Base-by-base conservation (phyloP, 129 eudicot species). In the Logfia minima region DNA sequence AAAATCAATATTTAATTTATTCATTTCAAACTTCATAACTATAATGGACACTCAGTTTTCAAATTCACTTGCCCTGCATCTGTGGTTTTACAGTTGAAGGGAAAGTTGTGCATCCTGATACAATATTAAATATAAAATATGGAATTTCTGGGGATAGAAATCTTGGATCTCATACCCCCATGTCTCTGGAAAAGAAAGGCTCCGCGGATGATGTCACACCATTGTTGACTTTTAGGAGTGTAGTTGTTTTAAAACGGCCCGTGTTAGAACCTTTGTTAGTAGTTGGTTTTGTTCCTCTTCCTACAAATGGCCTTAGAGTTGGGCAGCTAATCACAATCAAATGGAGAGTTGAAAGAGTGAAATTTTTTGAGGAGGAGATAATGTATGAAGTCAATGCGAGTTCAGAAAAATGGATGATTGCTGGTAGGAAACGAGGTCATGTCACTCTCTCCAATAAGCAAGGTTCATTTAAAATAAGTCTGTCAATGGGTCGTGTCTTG, bases 381-480 rank as follows among this genome's bases (percentile, higher is more conserved):
- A 76, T 95, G 61, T 95, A 95, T 62, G 99, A 95, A 88, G 90
- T 91, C 21, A 85, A 85, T 72, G 99, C 96, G 6, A 95, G 86
- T 84, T 55, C 89, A 9, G 91, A 85, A 63, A 88, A 95, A 79
- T 95, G 99, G 99, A 95, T 95, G 99, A 86, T 95, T 80, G 99
- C 97, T 51, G 99, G 99, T 22, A 87, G 99, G 86, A 95, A 95
- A 83, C 82, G 96, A 45, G 99, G 97, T 51, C 90, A 89, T 77
- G 90, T 82, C 26, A 79, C 90, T 51, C 94, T 95, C 78, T 88
- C 97, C 79, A 74, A 80, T 14, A 80, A 91, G 72, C 92, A 89
- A 91, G 99, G 99, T 89, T 76, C 13, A 24, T 32, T 32, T 9
- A 22, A 24, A 65, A 31, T 29, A 35, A 0, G 16, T 32, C 18